Conservation (phyloP, 306 rosid species). For the Psophocarpus tetragonolobus region DNA sequence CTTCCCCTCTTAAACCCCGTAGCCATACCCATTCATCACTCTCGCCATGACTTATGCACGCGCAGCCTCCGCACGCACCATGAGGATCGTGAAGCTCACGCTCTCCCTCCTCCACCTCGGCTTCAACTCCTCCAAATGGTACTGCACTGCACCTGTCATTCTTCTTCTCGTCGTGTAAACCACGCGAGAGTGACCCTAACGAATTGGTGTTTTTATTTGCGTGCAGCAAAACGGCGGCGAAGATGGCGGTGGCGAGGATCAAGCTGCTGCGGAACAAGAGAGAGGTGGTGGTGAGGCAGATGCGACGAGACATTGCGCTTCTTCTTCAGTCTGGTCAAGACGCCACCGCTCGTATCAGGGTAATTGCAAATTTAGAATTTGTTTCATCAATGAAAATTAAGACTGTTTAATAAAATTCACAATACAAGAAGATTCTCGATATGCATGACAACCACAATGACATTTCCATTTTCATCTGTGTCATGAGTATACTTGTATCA, state of each 20-base stretch:
- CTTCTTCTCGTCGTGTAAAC: not conserved
- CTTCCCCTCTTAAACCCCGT: slow-evolving; percentile 26
- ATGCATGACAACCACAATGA: too few relatives aligned
- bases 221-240: slow-evolving; percentile 91
- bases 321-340: slow-evolving; percentile 96
- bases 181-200: not conserved
- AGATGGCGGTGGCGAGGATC: slow-evolving; percentile 98
- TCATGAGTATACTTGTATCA: too few relatives aligned
- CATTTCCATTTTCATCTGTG: too few relatives aligned
- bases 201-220: not conserved
- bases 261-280: slow-evolving; percentile 95
- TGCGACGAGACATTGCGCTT: slow-evolving; percentile 95
- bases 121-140: slow-evolving; percentile 96
- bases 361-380: slow-evolving; percentile 17
- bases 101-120: slow-evolving; percentile 64
- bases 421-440: too few relatives aligned
- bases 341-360: slow-evolving; percentile 96
- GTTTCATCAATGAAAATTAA: too few relatives aligned
- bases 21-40: not conserved
- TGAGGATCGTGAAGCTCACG: slow-evolving; percentile 65
- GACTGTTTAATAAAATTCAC: too few relatives aligned
- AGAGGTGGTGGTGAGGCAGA: slow-evolving; percentile 87
- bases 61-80: slow-evolving; percentile 58
- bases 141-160: not conserved
- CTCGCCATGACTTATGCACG: slow-evolving; percentile 61